A percentile compares a stretch with the other conserved stretches of the same genome.
phyloP scores from a whole-genome alignment of 345 rosid species.

The Linum trigynum region DNA sequence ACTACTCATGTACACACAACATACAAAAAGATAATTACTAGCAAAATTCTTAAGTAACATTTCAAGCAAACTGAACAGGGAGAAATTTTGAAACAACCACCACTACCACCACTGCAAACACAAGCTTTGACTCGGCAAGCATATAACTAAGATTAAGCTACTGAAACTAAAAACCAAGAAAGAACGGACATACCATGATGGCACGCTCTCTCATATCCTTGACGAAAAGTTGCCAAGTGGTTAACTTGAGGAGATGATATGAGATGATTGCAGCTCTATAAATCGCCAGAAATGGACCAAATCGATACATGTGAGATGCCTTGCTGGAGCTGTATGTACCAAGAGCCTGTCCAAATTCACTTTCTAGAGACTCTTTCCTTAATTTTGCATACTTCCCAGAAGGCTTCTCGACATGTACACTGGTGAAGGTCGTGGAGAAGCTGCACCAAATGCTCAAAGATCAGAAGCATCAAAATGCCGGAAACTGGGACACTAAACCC shows the following conservation, averaged over 20 bases:
- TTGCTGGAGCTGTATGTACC: conserved; percentile 58
- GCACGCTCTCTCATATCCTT: conserved; percentile 68
- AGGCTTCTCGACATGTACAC: conserved; percentile 77
- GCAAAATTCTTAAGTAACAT: too few relatives aligned
- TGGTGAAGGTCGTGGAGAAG: conserved; percentile 49
- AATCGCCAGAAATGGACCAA: conserved; percentile 78
- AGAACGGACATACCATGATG: conserved; percentile 38
- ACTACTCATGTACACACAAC: too few relatives aligned
- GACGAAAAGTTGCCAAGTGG: conserved; percentile 60
- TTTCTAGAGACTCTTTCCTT: conserved; percentile 92
- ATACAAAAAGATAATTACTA: too few relatives aligned
- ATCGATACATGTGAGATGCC: conserved; percentile 45
- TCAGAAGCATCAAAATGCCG: background rate
- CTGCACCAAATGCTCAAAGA: conserved; percentile 27
- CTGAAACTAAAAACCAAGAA: background rate
- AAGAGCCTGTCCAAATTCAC: conserved; percentile 68
- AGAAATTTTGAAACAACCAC: background rate
- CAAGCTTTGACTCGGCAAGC: background rate
- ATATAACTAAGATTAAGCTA: background rate
- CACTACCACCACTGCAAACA: background rate
- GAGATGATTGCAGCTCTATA: conserved; percentile 87
- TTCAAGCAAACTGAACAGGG: background rate
- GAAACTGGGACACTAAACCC: background rate
- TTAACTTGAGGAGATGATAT: conserved; percentile 59
- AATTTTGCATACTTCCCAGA: conserved; percentile 73